These are phyloP conservation scores for Lichtheimia hyalospora DNA, from an alignment of 371 early-diverging fungal species.

Conservation along the genomic window DNA sequence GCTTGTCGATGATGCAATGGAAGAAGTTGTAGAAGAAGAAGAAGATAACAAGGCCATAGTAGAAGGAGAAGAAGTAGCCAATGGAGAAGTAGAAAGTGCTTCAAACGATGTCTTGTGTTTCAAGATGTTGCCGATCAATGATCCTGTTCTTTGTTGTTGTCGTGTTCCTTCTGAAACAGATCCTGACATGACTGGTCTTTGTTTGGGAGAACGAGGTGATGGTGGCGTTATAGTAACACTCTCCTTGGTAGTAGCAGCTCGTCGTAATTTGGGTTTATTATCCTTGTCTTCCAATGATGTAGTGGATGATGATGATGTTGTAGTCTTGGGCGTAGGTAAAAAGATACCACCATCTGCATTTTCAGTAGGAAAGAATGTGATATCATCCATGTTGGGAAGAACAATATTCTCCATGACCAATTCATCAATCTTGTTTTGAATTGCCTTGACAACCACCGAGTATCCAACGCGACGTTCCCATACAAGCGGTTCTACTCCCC, in stretches of 20 bases:
- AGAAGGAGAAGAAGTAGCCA: neutral
- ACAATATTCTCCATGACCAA: constrained; percentile 81
- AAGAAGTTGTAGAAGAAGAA: neutral
- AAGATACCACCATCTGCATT: constrained; percentile 65
- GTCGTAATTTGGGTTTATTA: constrained; percentile 9
- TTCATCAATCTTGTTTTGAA: constrained; percentile 82
- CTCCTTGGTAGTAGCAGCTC: constrained; percentile 7
- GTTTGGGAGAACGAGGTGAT: neutral
- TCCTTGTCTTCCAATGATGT: too few species aligned
- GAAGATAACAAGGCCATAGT: neutral
- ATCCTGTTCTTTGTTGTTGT: neutral
- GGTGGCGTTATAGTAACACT: neutral
- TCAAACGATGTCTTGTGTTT: constrained; percentile 6
- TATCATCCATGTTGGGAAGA: constrained; percentile 91
- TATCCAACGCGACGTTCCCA: constrained; percentile 83
- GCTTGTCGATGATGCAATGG: neutral
- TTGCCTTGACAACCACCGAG: constrained; percentile 78
- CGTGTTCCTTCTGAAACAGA: constrained; percentile 8
- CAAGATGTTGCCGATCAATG: constrained; percentile 9
- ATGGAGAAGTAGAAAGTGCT: neutral
- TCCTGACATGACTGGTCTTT: neutral
- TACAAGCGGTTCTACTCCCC: constrained; percentile 84
- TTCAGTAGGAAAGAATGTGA: constrained; percentile 76
- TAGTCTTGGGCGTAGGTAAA: neutral
- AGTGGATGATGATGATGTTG: neutral